Evolutionary conservation across 2,329 filamentous ascomycete genomes (phyloP), one percentile per base, ranked within the genome.

Genomic region (Camptophora hylomeconis): DNA sequence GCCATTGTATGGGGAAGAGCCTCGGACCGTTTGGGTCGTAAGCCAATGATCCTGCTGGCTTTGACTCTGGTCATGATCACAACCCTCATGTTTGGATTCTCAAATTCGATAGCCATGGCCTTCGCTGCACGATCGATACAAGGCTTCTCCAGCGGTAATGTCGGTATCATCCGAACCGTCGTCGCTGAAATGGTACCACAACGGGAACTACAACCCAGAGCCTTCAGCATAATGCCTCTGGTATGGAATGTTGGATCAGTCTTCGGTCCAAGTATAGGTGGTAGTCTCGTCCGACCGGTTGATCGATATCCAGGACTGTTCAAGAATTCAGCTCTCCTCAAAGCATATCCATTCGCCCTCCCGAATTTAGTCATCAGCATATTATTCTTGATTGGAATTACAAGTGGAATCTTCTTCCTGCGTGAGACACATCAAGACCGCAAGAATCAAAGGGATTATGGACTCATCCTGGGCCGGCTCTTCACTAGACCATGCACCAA

Each of bases 121-220:
- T 76, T 98, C 21, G 51, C 65, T 3, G 69, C 82, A 8, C 72
- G 87, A 47, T 78, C 74, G 5, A 59, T 94, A n/a, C 70, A 81
- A 43, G 87, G 89, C 2, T 67, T 76, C 7, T 75, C 80, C 24
- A 94, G 93, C 48, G 89, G 87, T 30, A 95, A 94, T 48, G 77
- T 87, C n/a, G 80, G 89, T 2, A 94, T 94, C 37, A 77, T 94
- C 39, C 63, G 86, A 40, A 92, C 83, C 10, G 83, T 89, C 60
- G 84, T 94, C 2, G 87, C 87, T 0, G 87, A 94, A 53, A 75
- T 94, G 67, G 84, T 93, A 2, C 80, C 83, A 0, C 75, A 89
- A 51, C 83, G 70, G 50, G 79, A 84, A 47, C 63, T 93, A 5
- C 87, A 94, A 48, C 86, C 87, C 0, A 65, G 74, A 29, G 89